Conservation (phyloP, 2,329 filamentous ascomycete genomes). For the Truncatella angustata region DNA sequence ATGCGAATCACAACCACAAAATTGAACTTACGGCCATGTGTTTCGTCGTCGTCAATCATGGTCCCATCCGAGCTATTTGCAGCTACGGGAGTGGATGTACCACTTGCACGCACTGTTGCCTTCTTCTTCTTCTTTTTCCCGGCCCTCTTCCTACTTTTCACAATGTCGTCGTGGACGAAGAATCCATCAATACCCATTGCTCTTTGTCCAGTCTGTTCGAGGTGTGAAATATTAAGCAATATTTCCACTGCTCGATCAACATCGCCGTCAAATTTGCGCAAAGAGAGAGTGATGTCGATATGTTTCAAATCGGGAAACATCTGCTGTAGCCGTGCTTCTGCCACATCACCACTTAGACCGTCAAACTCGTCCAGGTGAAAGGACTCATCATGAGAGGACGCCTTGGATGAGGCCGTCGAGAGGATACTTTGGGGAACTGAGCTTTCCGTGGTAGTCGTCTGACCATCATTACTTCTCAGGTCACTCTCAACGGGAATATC, state of each 20-base stretch:
- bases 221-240: conserved; percentile 74
- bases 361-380: conserved; percentile 30
- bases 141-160: conserved; percentile 19
- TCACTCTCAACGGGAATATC: conserved; percentile 18
- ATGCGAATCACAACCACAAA: neutral
- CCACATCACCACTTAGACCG: conserved; percentile 55
- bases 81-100: conserved; percentile 1
- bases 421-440: conserved; percentile 18
- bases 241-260: conserved; percentile 73
- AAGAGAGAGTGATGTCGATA: conserved; percentile 62
- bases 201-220: conserved; percentile 64
- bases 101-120: conserved; percentile 13
- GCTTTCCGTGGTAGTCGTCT: conserved; percentile 25
- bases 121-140: conserved; percentile 37
- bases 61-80: conserved; percentile 12
- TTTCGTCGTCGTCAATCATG: conserved; percentile 8
- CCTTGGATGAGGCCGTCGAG: conserved; percentile 22
- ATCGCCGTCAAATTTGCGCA: conserved; percentile 67
- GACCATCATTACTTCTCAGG: conserved; percentile 23
- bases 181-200: conserved; percentile 83
- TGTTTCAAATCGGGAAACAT: conserved; percentile 71
- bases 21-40: conserved; percentile 20
- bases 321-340: conserved; percentile 59
- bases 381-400: conserved; percentile 20
- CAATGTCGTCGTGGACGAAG: conserved; percentile 49